Conservation (phyloP, 1,284 basidiomycete species). For the Tylopilus orsonianus region DNA sequence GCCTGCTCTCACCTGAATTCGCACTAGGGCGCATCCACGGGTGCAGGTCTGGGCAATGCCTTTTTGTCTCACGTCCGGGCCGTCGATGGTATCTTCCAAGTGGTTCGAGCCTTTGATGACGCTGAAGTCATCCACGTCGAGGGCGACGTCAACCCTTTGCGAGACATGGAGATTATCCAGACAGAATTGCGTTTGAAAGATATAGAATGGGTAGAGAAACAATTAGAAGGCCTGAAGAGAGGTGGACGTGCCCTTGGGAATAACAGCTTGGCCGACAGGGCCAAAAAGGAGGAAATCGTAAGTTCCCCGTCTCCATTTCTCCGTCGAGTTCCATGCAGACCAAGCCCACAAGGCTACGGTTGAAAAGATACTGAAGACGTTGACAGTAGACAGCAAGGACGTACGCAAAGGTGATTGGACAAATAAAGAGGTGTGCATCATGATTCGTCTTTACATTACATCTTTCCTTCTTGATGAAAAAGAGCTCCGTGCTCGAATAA, state of each 20-base stretch:
- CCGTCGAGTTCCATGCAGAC: conserved; percentile 14
- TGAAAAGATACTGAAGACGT: conserved; percentile 80
- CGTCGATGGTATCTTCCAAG: conserved; percentile 99
- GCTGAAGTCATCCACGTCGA: conserved; percentile 99
- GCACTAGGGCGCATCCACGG: conserved; percentile 88
- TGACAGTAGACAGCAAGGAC: conserved; percentile 87
- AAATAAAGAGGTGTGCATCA: conserved; percentile 88
- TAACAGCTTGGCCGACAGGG: conserved; percentile 88
- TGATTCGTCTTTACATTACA: not conserved
- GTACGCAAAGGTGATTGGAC: conserved; percentile 94
- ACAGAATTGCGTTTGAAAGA: conserved; percentile 95
- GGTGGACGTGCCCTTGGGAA: conserved; percentile 70
- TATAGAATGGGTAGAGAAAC: conserved; percentile 98
- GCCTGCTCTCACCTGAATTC: conserved; percentile 18
- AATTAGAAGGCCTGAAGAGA: conserved; percentile 80
- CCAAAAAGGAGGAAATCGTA: conserved; percentile 95
- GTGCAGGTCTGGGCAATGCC: conserved; percentile 96
- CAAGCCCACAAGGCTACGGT: conserved; percentile 63
- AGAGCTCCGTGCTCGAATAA: conserved; percentile 77
- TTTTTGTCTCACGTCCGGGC: conserved; percentile 98
- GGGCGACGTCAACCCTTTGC: conserved; percentile 93
- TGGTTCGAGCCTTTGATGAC: conserved; percentile 97
- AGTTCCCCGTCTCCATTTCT: conserved; percentile 29
- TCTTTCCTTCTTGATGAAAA: conserved; percentile 61
- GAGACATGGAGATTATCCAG: conserved; percentile 98